Conservation (phyloP, 2,329 filamentous ascomycete species). For the Fusarium chaquense region DNA sequence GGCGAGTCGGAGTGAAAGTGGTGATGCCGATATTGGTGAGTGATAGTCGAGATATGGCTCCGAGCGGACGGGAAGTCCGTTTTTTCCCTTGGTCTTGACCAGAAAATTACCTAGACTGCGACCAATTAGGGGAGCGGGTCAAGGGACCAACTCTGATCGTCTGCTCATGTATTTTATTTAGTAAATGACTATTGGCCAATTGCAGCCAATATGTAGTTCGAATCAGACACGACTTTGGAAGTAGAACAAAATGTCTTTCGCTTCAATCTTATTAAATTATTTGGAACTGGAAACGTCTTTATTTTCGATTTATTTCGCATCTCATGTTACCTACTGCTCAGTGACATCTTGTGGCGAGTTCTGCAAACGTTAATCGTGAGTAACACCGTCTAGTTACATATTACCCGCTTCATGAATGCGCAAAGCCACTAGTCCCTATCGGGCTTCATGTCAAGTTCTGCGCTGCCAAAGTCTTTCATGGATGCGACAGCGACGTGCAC, state of each 20-base stretch:
- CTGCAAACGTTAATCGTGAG: background rate
- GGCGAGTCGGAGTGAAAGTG: conserved; percentile 5
- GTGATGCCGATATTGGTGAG: conserved; percentile 27
- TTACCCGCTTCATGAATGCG: conserved; percentile 17
- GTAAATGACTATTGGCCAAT: conserved; percentile 41
- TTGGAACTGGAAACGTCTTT: too few relatives aligned
- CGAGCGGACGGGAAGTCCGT: conserved; percentile 32
- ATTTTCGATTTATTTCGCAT: background rate
- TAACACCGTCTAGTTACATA: conserved; percentile 14
- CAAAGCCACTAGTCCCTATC: conserved; percentile 26
- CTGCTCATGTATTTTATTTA: background rate
- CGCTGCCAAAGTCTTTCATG: conserved; percentile 32
- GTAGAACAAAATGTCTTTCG: background rate
- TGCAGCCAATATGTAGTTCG: background rate
- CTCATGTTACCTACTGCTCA: background rate
- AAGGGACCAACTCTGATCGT: conserved; percentile 8
- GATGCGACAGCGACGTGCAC: conserved; percentile 30
- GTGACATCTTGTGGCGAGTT: background rate
- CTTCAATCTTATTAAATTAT: too few relatives aligned
- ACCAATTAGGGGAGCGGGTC: conserved; percentile 39
- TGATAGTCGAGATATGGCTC: conserved; percentile 22
- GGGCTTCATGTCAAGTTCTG: conserved; percentile 39
- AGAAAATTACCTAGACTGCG: conserved; percentile 11
- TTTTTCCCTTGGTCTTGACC: conserved; percentile 33
- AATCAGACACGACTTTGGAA: background rate